These are phyloP conservation scores for Knufia petricola DNA, from an alignment of 2,329 filamentous ascomycete species.

Conservation along the genomic window DNA sequence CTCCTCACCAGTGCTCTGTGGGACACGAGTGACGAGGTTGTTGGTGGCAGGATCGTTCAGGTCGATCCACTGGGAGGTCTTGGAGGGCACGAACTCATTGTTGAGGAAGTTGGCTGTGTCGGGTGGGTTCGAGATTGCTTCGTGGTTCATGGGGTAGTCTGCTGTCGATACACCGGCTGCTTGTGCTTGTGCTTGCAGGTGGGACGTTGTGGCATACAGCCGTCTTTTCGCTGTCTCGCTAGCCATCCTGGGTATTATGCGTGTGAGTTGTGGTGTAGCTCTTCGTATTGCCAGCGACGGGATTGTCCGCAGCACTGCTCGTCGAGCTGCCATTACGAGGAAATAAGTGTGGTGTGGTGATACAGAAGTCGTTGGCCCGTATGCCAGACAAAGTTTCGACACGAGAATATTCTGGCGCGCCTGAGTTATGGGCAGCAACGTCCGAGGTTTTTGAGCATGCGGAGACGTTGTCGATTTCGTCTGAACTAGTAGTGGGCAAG, in stretches of 20 bases:
- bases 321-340: constrained; percentile 19
- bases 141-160: constrained; percentile 48
- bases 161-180: constrained; percentile 41
- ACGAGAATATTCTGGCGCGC: neutral
- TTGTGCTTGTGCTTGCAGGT: constrained; percentile 35
- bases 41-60: constrained; percentile 57
- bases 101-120: constrained; percentile 56
- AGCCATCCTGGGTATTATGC: constrained; percentile 17
- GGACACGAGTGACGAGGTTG: constrained; percentile 56
- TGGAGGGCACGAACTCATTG: constrained; percentile 51
- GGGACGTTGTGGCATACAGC: constrained; percentile 47
- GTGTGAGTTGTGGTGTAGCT: constrained; percentile 14
- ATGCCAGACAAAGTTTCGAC: neutral
- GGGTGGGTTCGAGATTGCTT: constrained; percentile 44
- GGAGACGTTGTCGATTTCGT: neutral
- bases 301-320: constrained; percentile 17
- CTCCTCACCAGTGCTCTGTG: constrained; percentile 56
- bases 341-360: neutral
- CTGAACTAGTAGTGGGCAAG: neutral
- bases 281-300: constrained; percentile 20
- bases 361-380: neutral
- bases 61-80: constrained; percentile 53
- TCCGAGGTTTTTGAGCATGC: neutral
- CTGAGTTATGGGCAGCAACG: neutral
- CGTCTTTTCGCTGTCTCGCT: constrained; percentile 19